These are phyloP conservation scores for Lactarius vividus DNA, from an alignment of 768 basidiomycete species.

Conservation along the genomic window DNA sequence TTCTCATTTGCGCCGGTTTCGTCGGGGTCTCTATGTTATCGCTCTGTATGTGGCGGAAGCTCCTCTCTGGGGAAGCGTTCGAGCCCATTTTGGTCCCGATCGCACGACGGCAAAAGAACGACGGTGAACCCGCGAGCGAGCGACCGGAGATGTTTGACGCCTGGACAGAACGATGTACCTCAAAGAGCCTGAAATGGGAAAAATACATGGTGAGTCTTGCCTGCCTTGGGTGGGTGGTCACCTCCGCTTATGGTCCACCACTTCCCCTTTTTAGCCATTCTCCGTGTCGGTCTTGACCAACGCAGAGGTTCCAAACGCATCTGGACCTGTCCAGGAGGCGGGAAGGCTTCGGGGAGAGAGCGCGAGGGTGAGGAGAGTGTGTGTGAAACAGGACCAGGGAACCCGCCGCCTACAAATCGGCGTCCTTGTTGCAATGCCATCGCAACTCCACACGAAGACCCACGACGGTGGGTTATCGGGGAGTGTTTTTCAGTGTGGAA, in stretches of 20 bases:
- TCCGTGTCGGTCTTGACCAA: background rate
- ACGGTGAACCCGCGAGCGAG: background rate
- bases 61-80: background rate
- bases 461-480: background rate
- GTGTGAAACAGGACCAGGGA: background rate
- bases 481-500: background rate
- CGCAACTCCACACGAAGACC: background rate
- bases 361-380: background rate
- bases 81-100: too few species aligned
- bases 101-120: background rate
- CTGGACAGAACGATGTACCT: slow-evolving; percentile 7
- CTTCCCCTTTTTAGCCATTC: slow-evolving; percentile 7
- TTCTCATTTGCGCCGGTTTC: slow-evolving; percentile 13
- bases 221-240: background rate
- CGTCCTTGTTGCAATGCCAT: slow-evolving; percentile 27
- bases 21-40: background rate
- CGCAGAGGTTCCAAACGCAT: background rate
- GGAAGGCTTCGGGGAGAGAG: background rate
- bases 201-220: slow-evolving; percentile 8
- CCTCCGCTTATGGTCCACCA: background rate
- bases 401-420: slow-evolving; percentile 16
- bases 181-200: slow-evolving; percentile 10
- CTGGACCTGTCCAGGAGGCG: background rate
- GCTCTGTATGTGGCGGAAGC: slow-evolving; percentile 15
- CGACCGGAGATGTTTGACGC: slow-evolving; percentile 22